Percentiles rank a stretch among this genome's conserved stretches.
phyloP scores from a whole-genome alignment of 768 basidiomycete species.

The Symmetrospora coprosmae region DNA sequence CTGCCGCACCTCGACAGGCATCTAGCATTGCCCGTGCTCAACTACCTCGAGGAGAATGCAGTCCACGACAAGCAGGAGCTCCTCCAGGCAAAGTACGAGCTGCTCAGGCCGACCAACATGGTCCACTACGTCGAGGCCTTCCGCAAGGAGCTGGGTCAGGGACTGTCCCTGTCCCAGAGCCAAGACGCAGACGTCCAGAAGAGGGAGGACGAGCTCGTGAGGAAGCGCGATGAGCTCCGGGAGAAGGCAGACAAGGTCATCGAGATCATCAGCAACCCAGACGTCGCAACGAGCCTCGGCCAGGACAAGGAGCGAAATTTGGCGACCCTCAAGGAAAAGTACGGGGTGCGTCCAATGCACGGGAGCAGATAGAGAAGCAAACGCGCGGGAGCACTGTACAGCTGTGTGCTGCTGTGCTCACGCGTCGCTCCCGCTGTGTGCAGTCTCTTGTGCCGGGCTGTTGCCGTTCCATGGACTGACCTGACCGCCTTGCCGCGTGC shows the following conservation, averaged over 20 bases:
- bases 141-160: background rate
- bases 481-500: too few species aligned
- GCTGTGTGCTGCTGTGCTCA: too few species aligned
- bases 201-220: slow-evolving; percentile 1
- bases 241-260: slow-evolving; percentile 83
- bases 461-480: too few species aligned
- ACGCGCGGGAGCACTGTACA: too few species aligned
- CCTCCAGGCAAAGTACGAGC: slow-evolving; percentile 83
- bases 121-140: slow-evolving; percentile 59
- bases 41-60: slow-evolving; percentile 62
- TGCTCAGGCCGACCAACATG: slow-evolving; percentile 96
- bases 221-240: slow-evolving; percentile 45
- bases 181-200: background rate
- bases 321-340: slow-evolving; percentile 83
- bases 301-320: slow-evolving; percentile 96
- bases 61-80: slow-evolving; percentile 68
- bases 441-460: too few species aligned
- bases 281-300: slow-evolving; percentile 81
- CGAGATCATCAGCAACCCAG: slow-evolving; percentile 91
- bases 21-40: slow-evolving; percentile 79
- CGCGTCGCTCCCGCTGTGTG: background rate
- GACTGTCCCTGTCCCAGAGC: background rate
- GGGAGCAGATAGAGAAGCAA: background rate
- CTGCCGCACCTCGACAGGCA: slow-evolving; percentile 89
- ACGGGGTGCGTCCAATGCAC: slow-evolving; percentile 64